Base-by-base conservation (phyloP, 257 asterid genomes). In the Misopates orontium region DNA sequence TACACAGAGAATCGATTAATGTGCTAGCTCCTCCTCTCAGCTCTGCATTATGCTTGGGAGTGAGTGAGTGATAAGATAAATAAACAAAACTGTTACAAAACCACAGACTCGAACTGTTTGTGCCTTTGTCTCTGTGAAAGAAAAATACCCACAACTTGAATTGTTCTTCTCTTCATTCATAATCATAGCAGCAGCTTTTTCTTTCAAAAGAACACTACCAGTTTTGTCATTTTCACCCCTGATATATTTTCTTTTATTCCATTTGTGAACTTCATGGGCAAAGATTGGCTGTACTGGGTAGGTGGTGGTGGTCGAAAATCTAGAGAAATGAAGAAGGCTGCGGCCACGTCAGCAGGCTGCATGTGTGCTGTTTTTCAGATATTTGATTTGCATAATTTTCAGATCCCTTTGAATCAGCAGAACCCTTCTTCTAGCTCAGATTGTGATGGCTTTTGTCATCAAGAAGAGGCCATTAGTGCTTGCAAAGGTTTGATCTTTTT, bases 311-410 rank as follows among this genome's bases (percentile, higher is more conserved):
- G 69, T 72, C 84, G 56, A 28, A 28, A 28, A 28, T 7, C 36
- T 7, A 28, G 42, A 9, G 11, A 9, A 5, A 36, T 4, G 10
- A 36, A 3, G 11, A 5, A 25, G 22, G 75, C 59, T 10, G 61
- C 44, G 3, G 76, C 14, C 15, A 22, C 76, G 13, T 50, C 91
- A 9, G 57, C 79, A 53, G 98, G 98, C 1, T 92, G 98, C 90
- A 89, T 89, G 93, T 84, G 87, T 62, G 83, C 95, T 62, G 89
- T 87, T 42, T 74, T 89, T 55, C 91, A 92, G 41, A 78, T 92
- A 75, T 87, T 89, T 56, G 94, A 87, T 74, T 69, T 84, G 71
- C 83, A 88, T 12, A 86, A 71, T 16, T 75, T 83, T 31, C 87
- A 79, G 49, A 28, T 82, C 5, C 76, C 89, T 71, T 47, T 85